Conservation (phyloP, 805 yeast genomes). For the Candida hungchunana region DNA sequence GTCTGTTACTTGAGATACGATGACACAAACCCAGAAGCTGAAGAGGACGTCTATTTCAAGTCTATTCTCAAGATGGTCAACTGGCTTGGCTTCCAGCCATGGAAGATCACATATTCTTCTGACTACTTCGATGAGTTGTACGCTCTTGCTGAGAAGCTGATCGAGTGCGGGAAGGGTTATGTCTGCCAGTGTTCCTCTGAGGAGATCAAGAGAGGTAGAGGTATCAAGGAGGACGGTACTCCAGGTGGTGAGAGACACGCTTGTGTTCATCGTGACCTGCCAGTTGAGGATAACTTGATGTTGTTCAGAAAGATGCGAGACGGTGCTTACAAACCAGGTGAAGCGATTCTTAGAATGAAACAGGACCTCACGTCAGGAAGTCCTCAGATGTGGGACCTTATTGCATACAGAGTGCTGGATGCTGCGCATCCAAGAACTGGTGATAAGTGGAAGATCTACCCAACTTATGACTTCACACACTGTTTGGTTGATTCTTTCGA, state of each 20-base stretch:
- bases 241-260: conserved; percentile 90
- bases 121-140: conserved; percentile 91
- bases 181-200: conserved; percentile 93
- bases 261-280: conserved; percentile 68
- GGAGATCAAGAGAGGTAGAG: conserved; percentile 85
- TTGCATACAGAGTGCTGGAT: conserved; percentile 91
- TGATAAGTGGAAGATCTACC: conserved; percentile 94
- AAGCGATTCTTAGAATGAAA: conserved; percentile 95
- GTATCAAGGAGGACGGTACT: conserved; percentile 86
- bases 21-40: conserved; percentile 99
- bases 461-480: conserved; percentile 98
- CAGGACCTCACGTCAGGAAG: conserved; percentile 86
- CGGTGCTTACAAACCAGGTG: conserved; percentile 84
- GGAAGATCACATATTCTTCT: conserved; percentile 92
- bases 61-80: conserved; percentile 79
- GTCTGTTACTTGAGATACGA: conserved; percentile 90
- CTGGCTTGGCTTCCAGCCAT: conserved; percentile 95
- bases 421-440: conserved; percentile 97
- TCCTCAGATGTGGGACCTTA: conserved; percentile 99
- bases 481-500: conserved; percentile 98
- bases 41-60: conserved; percentile 85
- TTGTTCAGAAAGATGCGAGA: conserved; percentile 91
- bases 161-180: conserved; percentile 69
- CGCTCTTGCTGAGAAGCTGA: conserved; percentile 80
- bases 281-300: conserved; percentile 66